phyloP scores from a whole-genome alignment of 495 filamentous ascomycete species.

The Friedmanniomyces endolithicus region DNA sequence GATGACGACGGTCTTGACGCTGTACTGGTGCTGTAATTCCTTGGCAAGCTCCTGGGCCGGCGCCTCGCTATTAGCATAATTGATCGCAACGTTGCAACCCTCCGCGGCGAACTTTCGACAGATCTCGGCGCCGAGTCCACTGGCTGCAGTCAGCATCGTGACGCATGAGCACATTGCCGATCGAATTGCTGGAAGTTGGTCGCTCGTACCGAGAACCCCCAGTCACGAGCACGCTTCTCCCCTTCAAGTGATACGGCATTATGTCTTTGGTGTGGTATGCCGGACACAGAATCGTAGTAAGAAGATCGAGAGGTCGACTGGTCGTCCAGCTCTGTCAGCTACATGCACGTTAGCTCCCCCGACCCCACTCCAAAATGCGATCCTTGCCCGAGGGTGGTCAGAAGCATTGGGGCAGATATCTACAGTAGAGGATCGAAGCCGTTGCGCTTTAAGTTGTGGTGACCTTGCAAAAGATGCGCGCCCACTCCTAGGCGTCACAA shows the following conservation, averaged over 20 bases:
- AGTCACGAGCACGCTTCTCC: constrained; percentile 54
- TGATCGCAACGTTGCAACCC: constrained; percentile 57
- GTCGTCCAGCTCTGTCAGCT: background rate
- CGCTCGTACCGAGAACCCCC: constrained; percentile 50
- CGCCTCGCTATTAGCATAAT: constrained; percentile 46
- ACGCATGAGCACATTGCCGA: background rate
- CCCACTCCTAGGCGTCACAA: too few species aligned
- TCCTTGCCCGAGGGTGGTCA: background rate
- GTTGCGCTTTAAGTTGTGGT: background rate
- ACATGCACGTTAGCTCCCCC: too few species aligned
- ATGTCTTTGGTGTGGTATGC: background rate
- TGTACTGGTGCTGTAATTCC: constrained; percentile 39
- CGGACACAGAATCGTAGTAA: too few species aligned
- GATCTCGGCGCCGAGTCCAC: constrained; percentile 49
- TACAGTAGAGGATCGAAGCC: background rate
- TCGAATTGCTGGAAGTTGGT: background rate
- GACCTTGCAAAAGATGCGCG: too few species aligned
- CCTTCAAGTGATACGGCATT: constrained; percentile 52
- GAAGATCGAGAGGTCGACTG: too few species aligned
- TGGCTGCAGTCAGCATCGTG: background rate
- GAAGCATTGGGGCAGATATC: too few species aligned
- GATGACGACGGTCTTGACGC: constrained; percentile 43
- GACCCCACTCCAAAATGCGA: background rate
- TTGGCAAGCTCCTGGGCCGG: constrained; percentile 43
- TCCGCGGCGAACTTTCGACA: constrained; percentile 53